Evolutionary conservation across 177 flowering plant genomes (phyloP).

Genomic region (Tripterygium wilfordii): DNA sequence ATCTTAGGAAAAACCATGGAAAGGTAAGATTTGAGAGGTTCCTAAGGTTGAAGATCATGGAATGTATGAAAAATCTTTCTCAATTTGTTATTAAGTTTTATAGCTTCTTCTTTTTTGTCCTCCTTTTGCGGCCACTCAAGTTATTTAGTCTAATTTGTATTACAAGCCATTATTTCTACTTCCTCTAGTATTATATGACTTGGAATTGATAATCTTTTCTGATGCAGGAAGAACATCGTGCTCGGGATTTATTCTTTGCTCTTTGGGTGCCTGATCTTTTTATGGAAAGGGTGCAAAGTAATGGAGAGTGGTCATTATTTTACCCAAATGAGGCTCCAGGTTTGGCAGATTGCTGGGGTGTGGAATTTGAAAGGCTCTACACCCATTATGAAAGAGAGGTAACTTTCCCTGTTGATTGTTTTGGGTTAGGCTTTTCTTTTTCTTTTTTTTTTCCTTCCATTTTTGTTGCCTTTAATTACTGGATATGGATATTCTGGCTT

Average conservation of each 20-base stretch:
- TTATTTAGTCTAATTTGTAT: too few relatives aligned
- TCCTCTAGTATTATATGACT: background rate
- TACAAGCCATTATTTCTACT: too few relatives aligned
- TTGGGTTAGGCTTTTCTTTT: background rate
- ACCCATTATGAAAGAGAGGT: conserved; percentile 78
- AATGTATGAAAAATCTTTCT: too few relatives aligned
- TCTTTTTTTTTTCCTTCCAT: background rate
- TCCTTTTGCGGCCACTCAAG: too few relatives aligned
- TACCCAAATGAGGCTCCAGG: conserved; percentile 98
- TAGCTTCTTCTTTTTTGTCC: too few relatives aligned
- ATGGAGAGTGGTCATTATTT: conserved; percentile 88
- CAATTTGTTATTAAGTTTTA: too few relatives aligned
- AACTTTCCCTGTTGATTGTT: background rate
- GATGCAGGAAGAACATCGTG: conserved; percentile 84
- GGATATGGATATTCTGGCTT: too few relatives aligned
- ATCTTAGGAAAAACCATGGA: conserved; percentile 96
- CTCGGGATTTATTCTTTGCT: conserved; percentile 93
- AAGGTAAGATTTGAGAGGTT: conserved; percentile 43
- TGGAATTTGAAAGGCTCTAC: conserved; percentile 76
- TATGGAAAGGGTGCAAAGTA: conserved; percentile 77
- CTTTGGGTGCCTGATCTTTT: conserved; percentile 98
- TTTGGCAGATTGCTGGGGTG: conserved; percentile 97
- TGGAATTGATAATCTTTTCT: background rate
- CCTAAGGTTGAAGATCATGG: too few relatives aligned
- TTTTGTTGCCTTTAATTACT: background rate